Percentiles rank a stretch among this genome's conserved stretches.
Conservation (phyloP, 2,329 filamentous ascomycete genomes). For the Lasiodiplodia theobromae region DNA sequence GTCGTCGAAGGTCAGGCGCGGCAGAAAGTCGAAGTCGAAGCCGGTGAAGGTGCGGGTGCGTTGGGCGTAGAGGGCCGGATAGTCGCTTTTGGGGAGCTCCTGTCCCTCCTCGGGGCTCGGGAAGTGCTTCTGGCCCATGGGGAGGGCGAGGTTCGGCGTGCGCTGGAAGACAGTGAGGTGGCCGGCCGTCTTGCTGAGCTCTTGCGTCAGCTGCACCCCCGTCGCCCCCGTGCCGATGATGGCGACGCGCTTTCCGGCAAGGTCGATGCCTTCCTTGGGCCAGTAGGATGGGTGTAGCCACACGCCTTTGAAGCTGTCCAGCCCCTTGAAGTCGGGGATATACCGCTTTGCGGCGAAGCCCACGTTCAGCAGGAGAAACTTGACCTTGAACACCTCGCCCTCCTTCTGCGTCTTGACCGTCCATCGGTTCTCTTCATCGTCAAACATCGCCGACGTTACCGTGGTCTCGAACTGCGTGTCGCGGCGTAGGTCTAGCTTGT, state of each 20-base stretch:
- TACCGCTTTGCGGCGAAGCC: slow-evolving; percentile 44
- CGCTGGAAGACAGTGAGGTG: slow-evolving; percentile 38
- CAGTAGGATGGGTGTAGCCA: slow-evolving; percentile 40
- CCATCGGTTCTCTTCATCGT: slow-evolving; percentile 43
- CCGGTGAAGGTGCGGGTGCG: slow-evolving; percentile 33
- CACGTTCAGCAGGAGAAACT: slow-evolving; percentile 42
- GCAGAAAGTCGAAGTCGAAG: slow-evolving; percentile 36
- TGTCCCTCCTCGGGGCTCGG: background rate
- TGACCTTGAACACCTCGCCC: slow-evolving; percentile 34
- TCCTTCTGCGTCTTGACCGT: slow-evolving; percentile 36
- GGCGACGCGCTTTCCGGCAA: slow-evolving; percentile 33
- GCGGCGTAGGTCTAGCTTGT: slow-evolving; percentile 43
- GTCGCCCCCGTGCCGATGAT: slow-evolving; percentile 41
- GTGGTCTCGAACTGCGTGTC: slow-evolving; percentile 53
- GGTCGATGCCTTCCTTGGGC: slow-evolving; percentile 30
- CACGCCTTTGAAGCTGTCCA: slow-evolving; percentile 45
- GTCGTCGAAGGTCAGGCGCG: slow-evolving; percentile 33
- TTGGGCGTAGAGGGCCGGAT: slow-evolving; percentile 51
- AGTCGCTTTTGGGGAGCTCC: slow-evolving; percentile 37
- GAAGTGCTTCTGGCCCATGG: slow-evolving; percentile 33
- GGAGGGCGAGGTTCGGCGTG: slow-evolving; percentile 41
- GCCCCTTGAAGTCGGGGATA: slow-evolving; percentile 43
- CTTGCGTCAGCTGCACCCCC: slow-evolving; percentile 39
- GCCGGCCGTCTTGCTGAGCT: slow-evolving; percentile 35
- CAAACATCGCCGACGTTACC: slow-evolving; percentile 44